Percentiles rank a stretch among this genome's conserved stretches.
phyloP scores from a whole-genome alignment of 148 eudicot species.

The Vaccinium vitisidaea region DNA sequence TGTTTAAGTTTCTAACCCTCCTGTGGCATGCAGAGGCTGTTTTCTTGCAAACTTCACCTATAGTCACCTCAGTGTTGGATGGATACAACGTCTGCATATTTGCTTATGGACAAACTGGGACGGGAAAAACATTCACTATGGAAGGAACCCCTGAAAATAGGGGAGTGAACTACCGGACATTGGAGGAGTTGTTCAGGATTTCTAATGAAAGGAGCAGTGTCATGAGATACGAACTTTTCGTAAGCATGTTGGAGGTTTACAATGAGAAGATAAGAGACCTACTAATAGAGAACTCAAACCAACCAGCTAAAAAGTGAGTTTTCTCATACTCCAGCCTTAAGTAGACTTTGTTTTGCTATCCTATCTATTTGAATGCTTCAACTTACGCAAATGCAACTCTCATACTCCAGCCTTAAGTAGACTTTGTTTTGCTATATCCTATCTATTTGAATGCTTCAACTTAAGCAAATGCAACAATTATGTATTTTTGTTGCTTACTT shows the following conservation, averaged over 20 bases:
- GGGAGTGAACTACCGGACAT: slow-evolving; percentile 88
- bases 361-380: background rate
- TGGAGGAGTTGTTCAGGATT: slow-evolving; percentile 74
- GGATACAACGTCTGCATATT: slow-evolving; percentile 95
- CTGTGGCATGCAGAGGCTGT: slow-evolving; percentile 60
- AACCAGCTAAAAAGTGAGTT: slow-evolving; percentile 71
- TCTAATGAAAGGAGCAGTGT: slow-evolving; percentile 59
- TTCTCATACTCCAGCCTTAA: background rate
- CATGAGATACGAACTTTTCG: slow-evolving; percentile 71
- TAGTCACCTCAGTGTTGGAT: slow-evolving; percentile 83
- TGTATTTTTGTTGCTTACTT: background rate
- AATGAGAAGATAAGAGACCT: slow-evolving; percentile 94
- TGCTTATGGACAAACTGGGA: slow-evolving; percentile 98
- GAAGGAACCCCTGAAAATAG: slow-evolving; percentile 89
- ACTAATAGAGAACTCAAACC: slow-evolving; percentile 63
- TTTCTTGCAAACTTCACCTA: slow-evolving; percentile 61
- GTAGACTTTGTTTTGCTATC: background rate
- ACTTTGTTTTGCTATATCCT: background rate
- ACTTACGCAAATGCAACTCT: background rate
- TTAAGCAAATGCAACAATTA: background rate
- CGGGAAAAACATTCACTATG: slow-evolving; percentile 97
- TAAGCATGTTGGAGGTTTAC: slow-evolving; percentile 98
- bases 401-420: background rate
- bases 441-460: background rate
- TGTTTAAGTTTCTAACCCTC: slow-evolving; percentile 7